Percentiles rank a stretch among this genome's conserved stretches.
phyloP scores from a whole-genome alignment of 23 red algal genomes.

The Chondrus crispus region DNA sequence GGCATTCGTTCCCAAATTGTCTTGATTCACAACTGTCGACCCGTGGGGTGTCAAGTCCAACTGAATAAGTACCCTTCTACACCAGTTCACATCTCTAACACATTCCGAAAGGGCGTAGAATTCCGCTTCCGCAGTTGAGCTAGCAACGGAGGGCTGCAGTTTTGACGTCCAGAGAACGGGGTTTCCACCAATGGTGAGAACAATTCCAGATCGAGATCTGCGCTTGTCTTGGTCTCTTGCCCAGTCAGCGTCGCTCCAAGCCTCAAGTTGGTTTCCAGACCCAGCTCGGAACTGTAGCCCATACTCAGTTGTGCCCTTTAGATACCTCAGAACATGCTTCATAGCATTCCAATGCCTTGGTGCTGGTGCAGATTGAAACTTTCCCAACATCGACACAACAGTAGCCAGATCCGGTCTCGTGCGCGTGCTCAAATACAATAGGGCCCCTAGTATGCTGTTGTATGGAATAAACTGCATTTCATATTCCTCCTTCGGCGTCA shows the following conservation, averaged over 20 bases:
- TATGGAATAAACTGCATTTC: neutral
- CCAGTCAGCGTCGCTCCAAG: slow-evolving; percentile 3
- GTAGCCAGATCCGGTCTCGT: neutral
- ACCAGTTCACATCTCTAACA: neutral
- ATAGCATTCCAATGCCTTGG: neutral
- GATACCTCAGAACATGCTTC: slow-evolving; percentile 6
- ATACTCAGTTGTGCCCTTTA: slow-evolving; percentile 3
- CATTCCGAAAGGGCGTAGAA: neutral
- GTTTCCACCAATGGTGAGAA: neutral
- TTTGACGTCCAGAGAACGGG: neutral
- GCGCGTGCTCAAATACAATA: neutral
- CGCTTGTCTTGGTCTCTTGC: slow-evolving; percentile 12
- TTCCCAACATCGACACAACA: neutral
- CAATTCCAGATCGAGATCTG: neutral
- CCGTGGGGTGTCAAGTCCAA: neutral
- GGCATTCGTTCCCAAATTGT: neutral
- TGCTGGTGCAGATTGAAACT: neutral
- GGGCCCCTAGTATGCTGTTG: neutral
- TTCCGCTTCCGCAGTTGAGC: neutral
- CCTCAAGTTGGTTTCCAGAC: neutral
- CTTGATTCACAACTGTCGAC: neutral
- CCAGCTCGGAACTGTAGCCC: neutral
- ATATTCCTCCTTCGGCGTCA: too few relatives aligned
- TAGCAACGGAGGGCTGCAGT: slow-evolving; percentile 1
- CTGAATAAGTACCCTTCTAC: neutral